Conservation (phyloP, 2,329 filamentous ascomycete species). For the Colletotrichum neosansevieriae region DNA sequence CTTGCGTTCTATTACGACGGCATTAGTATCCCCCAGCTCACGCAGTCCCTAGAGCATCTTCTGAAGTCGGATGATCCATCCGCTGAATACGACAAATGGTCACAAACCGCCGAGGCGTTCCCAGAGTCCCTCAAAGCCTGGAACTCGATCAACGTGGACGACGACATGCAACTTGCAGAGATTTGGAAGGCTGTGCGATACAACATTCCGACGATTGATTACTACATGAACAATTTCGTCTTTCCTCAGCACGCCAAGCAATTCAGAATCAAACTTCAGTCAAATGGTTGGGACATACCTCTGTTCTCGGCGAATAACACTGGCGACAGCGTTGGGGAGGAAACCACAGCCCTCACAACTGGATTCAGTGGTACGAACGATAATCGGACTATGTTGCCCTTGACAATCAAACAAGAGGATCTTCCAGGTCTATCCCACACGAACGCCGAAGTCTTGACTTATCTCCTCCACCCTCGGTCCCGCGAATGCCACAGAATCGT, state of each 20-base stretch:
- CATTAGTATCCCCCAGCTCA: constrained; percentile 61
- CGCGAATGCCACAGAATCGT: constrained; percentile 55
- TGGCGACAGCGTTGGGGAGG: neutral
- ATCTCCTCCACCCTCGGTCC: constrained; percentile 66
- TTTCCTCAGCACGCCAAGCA: constrained; percentile 75
- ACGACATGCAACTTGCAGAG: constrained; percentile 61
- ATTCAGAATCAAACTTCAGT: constrained; percentile 72
- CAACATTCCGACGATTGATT: constrained; percentile 65
- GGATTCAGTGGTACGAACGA: constrained; percentile 82
- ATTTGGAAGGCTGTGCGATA: constrained; percentile 65
- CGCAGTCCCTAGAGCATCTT: constrained; percentile 62
- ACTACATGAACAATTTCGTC: constrained; percentile 72
- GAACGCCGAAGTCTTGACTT: constrained; percentile 72
- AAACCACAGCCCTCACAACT: constrained; percentile 60
- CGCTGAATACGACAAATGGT: constrained; percentile 66
- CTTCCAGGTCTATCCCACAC: constrained; percentile 67
- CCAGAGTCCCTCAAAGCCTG: constrained; percentile 63
- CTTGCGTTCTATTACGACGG: constrained; percentile 76
- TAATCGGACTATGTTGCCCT: constrained; percentile 67
- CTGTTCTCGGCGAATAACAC: constrained; percentile 48
- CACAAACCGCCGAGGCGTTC: constrained; percentile 52
- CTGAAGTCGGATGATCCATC: constrained; percentile 68
- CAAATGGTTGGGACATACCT: constrained; percentile 77
- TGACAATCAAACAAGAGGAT: constrained; percentile 72
- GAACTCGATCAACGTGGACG: constrained; percentile 70